Evolutionary conservation across 2,329 filamentous ascomycete species (phyloP).

Genomic region (Stemphylium beticola): DNA sequence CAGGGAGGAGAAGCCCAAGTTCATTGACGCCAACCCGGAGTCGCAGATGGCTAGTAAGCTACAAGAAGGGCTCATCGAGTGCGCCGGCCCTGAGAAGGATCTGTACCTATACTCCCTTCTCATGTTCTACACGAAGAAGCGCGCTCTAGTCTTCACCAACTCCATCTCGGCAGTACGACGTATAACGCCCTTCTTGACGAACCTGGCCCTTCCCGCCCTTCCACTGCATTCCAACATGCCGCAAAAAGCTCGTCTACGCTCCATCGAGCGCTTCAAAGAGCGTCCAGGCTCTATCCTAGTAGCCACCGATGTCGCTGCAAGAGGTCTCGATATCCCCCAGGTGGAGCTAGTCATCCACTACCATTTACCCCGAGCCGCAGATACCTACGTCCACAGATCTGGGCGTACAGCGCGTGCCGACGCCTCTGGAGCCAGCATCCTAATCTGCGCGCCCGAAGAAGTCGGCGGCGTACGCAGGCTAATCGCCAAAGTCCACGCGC

Average conservation of each 20-base stretch:
- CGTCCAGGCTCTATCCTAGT: conserved; percentile 73
- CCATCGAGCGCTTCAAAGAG: conserved; percentile 84
- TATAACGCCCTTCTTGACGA: conserved; percentile 81
- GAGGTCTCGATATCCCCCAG: conserved; percentile 89
- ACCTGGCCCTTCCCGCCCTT: conserved; percentile 76
- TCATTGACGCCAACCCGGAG: conserved; percentile 88
- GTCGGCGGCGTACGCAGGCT: conserved; percentile 82
- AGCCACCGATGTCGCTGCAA: conserved; percentile 90
- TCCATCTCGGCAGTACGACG: conserved; percentile 92
- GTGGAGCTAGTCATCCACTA: conserved; percentile 94
- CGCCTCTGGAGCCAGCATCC: conserved; percentile 77
- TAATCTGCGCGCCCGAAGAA: conserved; percentile 92
- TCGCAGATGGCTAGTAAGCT: conserved; percentile 87
- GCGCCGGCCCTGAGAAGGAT: conserved; percentile 93
- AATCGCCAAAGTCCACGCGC: conserved; percentile 83
- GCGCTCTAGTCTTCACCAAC: conserved; percentile 92
- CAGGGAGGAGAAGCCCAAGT: conserved; percentile 80
- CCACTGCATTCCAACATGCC: conserved; percentile 92
- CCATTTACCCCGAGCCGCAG: conserved; percentile 88
- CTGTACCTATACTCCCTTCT: conserved; percentile 90
- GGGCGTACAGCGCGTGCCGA: conserved; percentile 89
- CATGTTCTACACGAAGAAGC: conserved; percentile 78
- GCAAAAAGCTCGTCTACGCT: conserved; percentile 93
- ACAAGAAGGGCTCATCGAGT: conserved; percentile 90
- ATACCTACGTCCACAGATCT: conserved; percentile 94